Evolutionary conservation across 345 rosid genomes (phyloP), one percentile per base, ranked within the genome.

Genomic region (Heritiera littoralis): DNA sequence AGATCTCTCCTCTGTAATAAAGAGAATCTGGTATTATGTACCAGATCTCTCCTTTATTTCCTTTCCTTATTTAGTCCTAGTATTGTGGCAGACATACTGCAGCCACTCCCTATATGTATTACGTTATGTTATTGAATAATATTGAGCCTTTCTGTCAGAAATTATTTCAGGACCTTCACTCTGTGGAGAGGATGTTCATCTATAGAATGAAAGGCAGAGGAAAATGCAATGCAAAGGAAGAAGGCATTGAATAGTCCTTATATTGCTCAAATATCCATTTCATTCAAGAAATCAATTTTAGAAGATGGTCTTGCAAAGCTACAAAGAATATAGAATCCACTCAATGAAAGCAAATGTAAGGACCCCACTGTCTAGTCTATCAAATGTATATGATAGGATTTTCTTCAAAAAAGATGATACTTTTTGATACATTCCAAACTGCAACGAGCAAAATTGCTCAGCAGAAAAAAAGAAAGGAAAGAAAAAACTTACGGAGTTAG

Each of bases 401-500:
- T 46, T 46, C 52, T 43, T 45, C 54, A 20, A 49, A 69, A 10
- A 43, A 43, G 6, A 40, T 0, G 8, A 43, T 40, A 4, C 4
- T 40, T 40, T 40, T 9, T 66, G 4, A 41, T 66, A 66, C 7
- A 66, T 66, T 43, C 45, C 67, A 43, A 65, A 28, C 58, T 46
- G 4, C 14, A 45, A 32, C 45, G 6, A 48, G 54, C 11, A 14
- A 63, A 56, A 79, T 38, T 35, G 55, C 28, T 68, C 32, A 56
- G 10, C n/a, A 75, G n/a, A 32, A 67, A 20, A 54, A 54, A 45
- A 10, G 7, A 6, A 12, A 52, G 15, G 74, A 60, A 63, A 35
- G 38, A 41, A 66, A 46, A 66, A 77, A 81, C 93, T 95, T 79
- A 95, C 97, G 94, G 99, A 70, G 91, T 90, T 3, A 88, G 67